phyloP scores from a whole-genome alignment of 2,329 filamentous ascomycete species.

The Samsoniella hepiali region DNA sequence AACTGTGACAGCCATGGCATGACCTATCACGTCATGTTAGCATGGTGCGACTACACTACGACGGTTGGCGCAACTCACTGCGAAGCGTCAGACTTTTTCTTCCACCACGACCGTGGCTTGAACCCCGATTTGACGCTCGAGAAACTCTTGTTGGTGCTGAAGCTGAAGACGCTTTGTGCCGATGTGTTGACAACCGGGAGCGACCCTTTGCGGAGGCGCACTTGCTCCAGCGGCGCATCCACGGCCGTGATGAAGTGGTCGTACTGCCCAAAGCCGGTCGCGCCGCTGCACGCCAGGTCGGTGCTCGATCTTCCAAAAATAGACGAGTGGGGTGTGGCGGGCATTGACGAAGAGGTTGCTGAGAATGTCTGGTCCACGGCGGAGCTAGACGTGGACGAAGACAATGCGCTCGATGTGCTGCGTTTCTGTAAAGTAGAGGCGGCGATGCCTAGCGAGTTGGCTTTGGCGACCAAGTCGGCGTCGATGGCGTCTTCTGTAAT shows the following conservation, averaged over 20 bases:
- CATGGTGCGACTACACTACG: background rate
- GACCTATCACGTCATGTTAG: constrained; percentile 37
- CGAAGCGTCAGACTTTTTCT: constrained; percentile 35
- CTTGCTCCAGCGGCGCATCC: constrained; percentile 42
- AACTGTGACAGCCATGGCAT: constrained; percentile 56
- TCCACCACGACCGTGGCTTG: constrained; percentile 41
- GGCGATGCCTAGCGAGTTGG: constrained; percentile 36
- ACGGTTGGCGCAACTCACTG: constrained; percentile 28
- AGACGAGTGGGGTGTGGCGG: constrained; percentile 43
- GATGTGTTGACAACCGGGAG: constrained; percentile 30
- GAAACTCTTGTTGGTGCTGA: constrained; percentile 44
- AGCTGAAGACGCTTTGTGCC: constrained; percentile 42
- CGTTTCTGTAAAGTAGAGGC: constrained; percentile 32
- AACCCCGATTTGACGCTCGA: constrained; percentile 45
- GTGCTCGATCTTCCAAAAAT: constrained; percentile 30
- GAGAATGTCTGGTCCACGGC: constrained; percentile 45
- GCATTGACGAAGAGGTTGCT: constrained; percentile 40
- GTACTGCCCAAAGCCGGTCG: constrained; percentile 43
- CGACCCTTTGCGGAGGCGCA: constrained; percentile 37
- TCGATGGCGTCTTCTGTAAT: constrained; percentile 41
- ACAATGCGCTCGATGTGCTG: constrained; percentile 40
- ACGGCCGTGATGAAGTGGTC: constrained; percentile 49
- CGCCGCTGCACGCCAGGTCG: constrained; percentile 10
- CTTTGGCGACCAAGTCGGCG: constrained; percentile 33
- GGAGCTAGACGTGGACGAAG: constrained; percentile 39